Conservation (phyloP, 1,284 basidiomycete genomes). For the Phellinidium pouzarii region DNA sequence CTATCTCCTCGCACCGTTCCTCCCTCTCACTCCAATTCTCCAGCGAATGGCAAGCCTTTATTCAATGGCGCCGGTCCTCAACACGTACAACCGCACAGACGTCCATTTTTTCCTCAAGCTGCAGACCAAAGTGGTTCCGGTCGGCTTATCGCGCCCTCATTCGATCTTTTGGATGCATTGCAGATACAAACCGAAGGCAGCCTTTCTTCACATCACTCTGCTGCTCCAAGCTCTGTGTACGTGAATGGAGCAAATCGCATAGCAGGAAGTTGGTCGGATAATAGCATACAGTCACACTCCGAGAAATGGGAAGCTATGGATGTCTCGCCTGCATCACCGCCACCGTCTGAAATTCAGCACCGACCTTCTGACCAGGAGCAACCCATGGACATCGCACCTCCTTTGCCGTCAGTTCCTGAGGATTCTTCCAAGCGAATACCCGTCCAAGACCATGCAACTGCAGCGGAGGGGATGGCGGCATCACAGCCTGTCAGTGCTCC, state of each 20-base stretch:
- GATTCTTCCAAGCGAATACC: constrained; percentile 38
- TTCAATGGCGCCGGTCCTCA: constrained; percentile 27
- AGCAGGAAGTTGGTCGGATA: constrained; percentile 22
- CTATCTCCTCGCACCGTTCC: constrained; percentile 51
- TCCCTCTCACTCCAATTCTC: constrained; percentile 53
- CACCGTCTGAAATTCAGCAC: constrained; percentile 30
- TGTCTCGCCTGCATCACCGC: constrained; percentile 38
- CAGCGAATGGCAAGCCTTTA: constrained; percentile 31
- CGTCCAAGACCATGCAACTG: constrained; percentile 31
- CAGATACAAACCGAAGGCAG: constrained; percentile 25
- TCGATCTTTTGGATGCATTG: constrained; percentile 10
- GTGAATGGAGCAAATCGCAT: constrained; percentile 24
- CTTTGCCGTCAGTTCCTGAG: constrained; percentile 46
- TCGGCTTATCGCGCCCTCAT: constrained; percentile 4
- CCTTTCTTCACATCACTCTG: constrained; percentile 23
- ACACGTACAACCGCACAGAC: constrained; percentile 49
- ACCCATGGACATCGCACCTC: constrained; percentile 42
- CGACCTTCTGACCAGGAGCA: constrained; percentile 35
- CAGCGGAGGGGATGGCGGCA: constrained; percentile 25
- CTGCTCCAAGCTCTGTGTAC: constrained; percentile 27
- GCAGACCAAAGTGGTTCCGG: constrained; percentile 17
- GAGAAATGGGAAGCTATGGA: constrained; percentile 58
- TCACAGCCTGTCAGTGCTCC: constrained; percentile 26
- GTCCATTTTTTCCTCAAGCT: constrained; percentile 43
- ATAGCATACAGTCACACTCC: background rate